phyloP scores from a whole-genome alignment of 2,329 filamentous ascomycete genomes.

The Trichoderma semiorbis region DNA sequence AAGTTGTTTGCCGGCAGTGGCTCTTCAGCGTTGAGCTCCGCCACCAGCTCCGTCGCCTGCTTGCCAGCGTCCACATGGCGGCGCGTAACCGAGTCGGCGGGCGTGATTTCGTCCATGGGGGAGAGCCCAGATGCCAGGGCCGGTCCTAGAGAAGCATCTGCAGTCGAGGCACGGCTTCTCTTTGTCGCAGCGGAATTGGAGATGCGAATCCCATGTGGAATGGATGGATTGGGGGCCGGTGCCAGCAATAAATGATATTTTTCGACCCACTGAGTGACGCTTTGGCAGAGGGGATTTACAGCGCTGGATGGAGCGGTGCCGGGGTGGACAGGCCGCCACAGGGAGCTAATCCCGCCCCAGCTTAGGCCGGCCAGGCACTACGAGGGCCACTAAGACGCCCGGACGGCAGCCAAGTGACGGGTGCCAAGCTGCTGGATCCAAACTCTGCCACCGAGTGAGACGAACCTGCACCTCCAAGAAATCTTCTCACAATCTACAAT shows the following conservation, averaged over 20 bases:
- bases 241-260: constrained; percentile 1
- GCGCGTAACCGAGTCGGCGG: constrained; percentile 17
- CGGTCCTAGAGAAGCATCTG: constrained; percentile 21
- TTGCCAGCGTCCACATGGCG: constrained; percentile 5
- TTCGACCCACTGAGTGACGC: constrained; percentile 1
- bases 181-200: not conserved
- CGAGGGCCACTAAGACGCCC: not conserved
- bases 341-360: constrained; percentile 5
- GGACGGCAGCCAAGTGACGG: not conserved
- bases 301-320: not conserved
- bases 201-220: constrained; percentile 1
- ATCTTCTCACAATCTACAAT: not conserved
- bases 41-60: constrained; percentile 6
- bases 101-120: constrained; percentile 32
- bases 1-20: constrained; percentile 42
- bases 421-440: not conserved
- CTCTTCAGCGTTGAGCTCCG: constrained; percentile 28
- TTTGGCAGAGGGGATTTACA: constrained; percentile 5
- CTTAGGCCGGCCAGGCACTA: not conserved
- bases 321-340: not conserved
- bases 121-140: constrained; percentile 15
- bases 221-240: not conserved
- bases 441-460: not conserved
- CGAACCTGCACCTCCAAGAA: not conserved
- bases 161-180: not conserved